phyloP scores from a whole-genome alignment of 2,329 filamentous ascomycete species.

The Paraphaeosphaeria minitans region DNA sequence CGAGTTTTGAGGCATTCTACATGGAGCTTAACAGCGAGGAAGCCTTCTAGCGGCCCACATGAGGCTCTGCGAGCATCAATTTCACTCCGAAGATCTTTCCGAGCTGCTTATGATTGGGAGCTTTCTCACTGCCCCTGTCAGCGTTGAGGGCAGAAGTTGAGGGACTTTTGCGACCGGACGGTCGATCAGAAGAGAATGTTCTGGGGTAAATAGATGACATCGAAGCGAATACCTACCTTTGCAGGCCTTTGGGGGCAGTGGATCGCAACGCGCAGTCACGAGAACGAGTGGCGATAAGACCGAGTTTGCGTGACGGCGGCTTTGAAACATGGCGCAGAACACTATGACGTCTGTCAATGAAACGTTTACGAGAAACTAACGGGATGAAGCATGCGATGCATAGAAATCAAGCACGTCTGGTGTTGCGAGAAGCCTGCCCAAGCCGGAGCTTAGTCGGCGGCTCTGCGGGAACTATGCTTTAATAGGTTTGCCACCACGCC shows the following conservation, averaged over 20 bases:
- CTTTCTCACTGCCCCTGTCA: neutral
- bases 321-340: neutral
- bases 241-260: neutral
- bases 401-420: neutral
- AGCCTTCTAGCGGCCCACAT: constrained; percentile 39
- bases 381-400: neutral
- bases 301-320: neutral
- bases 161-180: neutral
- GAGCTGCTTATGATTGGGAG: constrained; percentile 4
- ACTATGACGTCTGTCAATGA: neutral
- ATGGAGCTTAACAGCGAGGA: constrained; percentile 30
- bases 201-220: neutral
- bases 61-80: constrained; percentile 30
- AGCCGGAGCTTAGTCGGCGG: neutral
- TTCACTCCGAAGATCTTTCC: constrained; percentile 24
- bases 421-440: neutral
- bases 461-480: neutral
- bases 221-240: neutral
- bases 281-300: neutral
- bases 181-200: neutral
- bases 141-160: neutral
- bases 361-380: neutral
- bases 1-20: constrained; percentile 33
- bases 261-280: neutral
- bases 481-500: neutral